These are phyloP conservation scores for Hirschfeldia incana DNA, from an alignment of 345 rosid genomes.

Conservation along the genomic window DNA sequence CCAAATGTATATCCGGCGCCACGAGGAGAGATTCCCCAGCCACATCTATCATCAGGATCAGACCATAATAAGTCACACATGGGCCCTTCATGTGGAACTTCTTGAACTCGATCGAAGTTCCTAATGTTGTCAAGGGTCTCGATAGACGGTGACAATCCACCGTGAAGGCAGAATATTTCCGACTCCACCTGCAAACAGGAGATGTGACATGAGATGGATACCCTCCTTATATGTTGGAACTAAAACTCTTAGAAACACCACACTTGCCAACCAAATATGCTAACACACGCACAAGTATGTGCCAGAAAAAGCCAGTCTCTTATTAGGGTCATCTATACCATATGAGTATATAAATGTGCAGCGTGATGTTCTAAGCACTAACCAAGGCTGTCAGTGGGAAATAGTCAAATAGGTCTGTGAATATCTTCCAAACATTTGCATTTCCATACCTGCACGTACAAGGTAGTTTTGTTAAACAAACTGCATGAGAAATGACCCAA, in stretches of 20 bases:
- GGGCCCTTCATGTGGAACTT: conserved; percentile 97
- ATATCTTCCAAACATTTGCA: conserved; percentile 94
- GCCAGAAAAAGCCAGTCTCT: neutral
- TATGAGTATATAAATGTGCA: neutral
- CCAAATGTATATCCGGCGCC: conserved; percentile 99
- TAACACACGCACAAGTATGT: neutral
- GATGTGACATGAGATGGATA: neutral
- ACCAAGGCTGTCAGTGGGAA: conserved; percentile 98
- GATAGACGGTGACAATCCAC: conserved; percentile 92
- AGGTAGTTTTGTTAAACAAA: conserved; percentile 18
- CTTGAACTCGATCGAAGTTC: conserved; percentile 94
- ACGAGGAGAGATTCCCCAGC: conserved; percentile 99
- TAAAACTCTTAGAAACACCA: conserved; percentile 17
- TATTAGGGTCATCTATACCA: neutral
- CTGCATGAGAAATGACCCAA: conserved; percentile 5
- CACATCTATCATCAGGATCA: conserved; percentile 96
- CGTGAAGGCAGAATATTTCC: conserved; percentile 97
- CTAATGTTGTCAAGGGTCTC: conserved; percentile 95
- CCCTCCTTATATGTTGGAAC: neutral
- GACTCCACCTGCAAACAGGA: conserved; percentile 75
- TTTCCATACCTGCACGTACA: conserved; percentile 81
- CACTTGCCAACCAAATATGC: neutral
- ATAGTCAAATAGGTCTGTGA: conserved; percentile 97
- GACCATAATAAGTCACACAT: conserved; percentile 99
- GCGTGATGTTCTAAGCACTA: conserved; percentile 34